Conservation (phyloP, 352 stramenopile species). For the Blastocystis sp. region DNA sequence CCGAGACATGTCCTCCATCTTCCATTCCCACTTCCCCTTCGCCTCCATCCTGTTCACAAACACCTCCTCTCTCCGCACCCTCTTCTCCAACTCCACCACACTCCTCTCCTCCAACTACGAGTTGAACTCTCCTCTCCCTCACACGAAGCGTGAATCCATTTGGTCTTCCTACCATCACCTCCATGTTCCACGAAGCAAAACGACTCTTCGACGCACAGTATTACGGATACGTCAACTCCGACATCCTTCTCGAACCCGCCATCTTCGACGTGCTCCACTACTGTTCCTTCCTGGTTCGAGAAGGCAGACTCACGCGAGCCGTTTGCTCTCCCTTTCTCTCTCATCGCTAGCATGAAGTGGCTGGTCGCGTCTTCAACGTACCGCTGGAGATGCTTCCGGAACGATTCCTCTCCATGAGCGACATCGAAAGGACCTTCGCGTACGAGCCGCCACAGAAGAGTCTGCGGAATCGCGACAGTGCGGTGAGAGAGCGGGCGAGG, state of each 20-base stretch:
- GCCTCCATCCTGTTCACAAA: neutral
- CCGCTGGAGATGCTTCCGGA: neutral
- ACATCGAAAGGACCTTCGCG: neutral
- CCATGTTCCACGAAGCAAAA: neutral
- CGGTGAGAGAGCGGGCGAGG: neutral
- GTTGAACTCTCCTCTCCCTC: neutral
- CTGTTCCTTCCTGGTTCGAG: neutral
- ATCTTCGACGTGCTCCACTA: neutral
- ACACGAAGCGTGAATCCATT: neutral
- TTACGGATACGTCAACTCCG: slow-evolving; percentile 22
- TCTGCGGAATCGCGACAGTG: neutral
- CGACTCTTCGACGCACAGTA: neutral
- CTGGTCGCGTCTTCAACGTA: neutral
- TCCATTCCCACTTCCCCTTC: neutral
- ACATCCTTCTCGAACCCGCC: neutral
- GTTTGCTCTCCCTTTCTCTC: neutral
- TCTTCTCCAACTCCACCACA: neutral
- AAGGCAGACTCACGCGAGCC: neutral
- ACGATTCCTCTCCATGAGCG: neutral
- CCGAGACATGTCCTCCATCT: neutral
- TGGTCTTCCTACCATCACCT: neutral
- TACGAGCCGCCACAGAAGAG: neutral
- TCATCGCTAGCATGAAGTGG: neutral
- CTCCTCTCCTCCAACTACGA: neutral
- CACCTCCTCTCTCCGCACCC: neutral